Conservation (phyloP, 2,329 filamentous ascomycete species). For the Fusarium sp. region DNA sequence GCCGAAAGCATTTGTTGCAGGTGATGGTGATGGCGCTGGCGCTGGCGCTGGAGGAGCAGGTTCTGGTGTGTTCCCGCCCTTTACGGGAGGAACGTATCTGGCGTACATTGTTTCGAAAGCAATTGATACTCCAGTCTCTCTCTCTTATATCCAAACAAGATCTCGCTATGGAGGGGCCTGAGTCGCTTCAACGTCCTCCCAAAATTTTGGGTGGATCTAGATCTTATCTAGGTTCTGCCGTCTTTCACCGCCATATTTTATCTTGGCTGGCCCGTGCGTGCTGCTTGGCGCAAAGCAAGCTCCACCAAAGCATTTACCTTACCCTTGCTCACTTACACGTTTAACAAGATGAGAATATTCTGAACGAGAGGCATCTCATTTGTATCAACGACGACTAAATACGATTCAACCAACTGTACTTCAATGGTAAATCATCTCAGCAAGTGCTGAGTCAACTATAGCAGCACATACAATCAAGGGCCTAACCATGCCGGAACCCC, state of each 20-base stretch:
- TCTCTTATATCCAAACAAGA: slow-evolving; percentile 7
- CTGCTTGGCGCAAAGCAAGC: slow-evolving; percentile 19
- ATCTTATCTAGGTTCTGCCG: slow-evolving; percentile 53
- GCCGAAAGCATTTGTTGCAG: slow-evolving; percentile 36
- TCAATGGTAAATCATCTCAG: background rate
- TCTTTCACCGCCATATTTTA: slow-evolving; percentile 49
- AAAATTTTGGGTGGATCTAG: slow-evolving; percentile 48
- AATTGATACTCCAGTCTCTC: slow-evolving; percentile 28
- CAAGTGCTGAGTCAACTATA: slow-evolving; percentile 12
- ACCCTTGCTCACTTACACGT: slow-evolving; percentile 36
- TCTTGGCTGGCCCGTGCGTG: slow-evolving; percentile 20
- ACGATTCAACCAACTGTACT: background rate
- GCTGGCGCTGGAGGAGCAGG: background rate
- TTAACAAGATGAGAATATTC: slow-evolving; percentile 24
- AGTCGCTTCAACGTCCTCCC: slow-evolving; percentile 22
- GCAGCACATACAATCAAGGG: background rate
- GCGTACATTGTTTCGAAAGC: slow-evolving; percentile 51
- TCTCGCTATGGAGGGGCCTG: slow-evolving; percentile 27
- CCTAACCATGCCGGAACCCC: slow-evolving; percentile 29
- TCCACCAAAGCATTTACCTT: slow-evolving; percentile 21
- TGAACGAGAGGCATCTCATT: slow-evolving; percentile 23
- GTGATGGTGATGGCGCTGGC: background rate
- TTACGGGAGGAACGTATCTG: slow-evolving; percentile 53
- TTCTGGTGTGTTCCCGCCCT: slow-evolving; percentile 23
- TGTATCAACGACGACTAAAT: background rate